A percentile compares a stretch with the other conserved stretches of the same genome.
Conservation (phyloP, 78 protist species). For the Mantamonas sphyraenae region DNA sequence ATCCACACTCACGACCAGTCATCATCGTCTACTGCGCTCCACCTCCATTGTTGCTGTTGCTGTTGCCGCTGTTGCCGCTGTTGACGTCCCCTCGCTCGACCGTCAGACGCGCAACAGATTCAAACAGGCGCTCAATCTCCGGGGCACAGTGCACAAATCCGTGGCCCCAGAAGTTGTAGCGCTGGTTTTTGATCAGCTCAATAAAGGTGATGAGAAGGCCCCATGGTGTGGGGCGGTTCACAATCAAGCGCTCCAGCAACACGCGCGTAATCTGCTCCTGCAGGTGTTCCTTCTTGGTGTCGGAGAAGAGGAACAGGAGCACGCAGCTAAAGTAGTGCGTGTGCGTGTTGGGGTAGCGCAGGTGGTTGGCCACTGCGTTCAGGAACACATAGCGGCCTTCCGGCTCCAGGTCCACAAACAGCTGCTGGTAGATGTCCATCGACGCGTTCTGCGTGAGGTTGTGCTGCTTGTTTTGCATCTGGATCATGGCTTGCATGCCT, state of each 20-base stretch:
- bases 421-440: conserved; percentile 72
- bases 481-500: conserved; percentile 56
- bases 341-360: conserved; percentile 93
- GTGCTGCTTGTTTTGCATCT: conserved; percentile 34
- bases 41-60: too few species aligned
- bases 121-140: conserved; percentile 87
- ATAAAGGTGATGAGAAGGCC: conserved; percentile 94
- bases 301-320: conserved; percentile 79
- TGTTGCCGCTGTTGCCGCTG: too few species aligned
- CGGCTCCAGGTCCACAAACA: conserved; percentile 66
- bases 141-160: conserved; percentile 73
- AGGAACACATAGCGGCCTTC: conserved; percentile 88
- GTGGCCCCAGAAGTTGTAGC: conserved; percentile 82
- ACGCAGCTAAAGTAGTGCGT: conserved; percentile 93
- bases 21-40: too few species aligned
- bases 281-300: conserved; percentile 44
- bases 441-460: conserved; percentile 21
- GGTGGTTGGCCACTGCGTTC: conserved; percentile 94
- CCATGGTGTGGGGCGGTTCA: conserved; percentile 97
- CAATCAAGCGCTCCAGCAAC: conserved; percentile 91
- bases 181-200: conserved; percentile 86
- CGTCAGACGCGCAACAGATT: conserved; percentile 57
- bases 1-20: too few species aligned
- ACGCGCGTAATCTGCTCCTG: conserved; percentile 92
- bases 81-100: conserved; percentile 6